Conservation (phyloP, 2,329 filamentous ascomycete species). For the Alternaria panax region DNA sequence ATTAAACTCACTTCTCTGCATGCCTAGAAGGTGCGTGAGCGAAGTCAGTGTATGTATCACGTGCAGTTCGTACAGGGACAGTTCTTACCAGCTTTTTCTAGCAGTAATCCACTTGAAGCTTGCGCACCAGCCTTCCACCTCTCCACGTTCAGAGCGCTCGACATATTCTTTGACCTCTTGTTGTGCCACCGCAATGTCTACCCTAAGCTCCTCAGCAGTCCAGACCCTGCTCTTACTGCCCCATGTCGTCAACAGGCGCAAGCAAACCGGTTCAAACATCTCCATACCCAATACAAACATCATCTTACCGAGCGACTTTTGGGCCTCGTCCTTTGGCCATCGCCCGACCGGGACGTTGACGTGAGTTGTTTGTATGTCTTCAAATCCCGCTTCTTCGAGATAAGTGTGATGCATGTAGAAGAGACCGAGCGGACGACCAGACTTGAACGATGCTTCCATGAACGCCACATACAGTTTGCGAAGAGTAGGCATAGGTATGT, state of each 20-base stretch:
- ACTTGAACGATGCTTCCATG: conserved; percentile 50
- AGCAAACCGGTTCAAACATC: conserved; percentile 37
- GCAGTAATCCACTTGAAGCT: conserved; percentile 48
- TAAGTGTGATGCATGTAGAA: conserved; percentile 53
- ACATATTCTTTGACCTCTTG: conserved; percentile 40
- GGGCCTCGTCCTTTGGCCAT: conserved; percentile 43
- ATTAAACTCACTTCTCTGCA: conserved; percentile 4
- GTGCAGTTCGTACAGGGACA: too few species aligned
- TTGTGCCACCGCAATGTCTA: conserved; percentile 31
- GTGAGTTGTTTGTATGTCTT: conserved; percentile 51
- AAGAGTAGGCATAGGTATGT: conserved; percentile 33
- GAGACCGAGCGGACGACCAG: conserved; percentile 52
- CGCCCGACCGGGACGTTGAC: conserved; percentile 48
- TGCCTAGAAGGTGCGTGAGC: too few species aligned
- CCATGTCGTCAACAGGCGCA: conserved; percentile 40
- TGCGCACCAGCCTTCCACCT: conserved; percentile 45
- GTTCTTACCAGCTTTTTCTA: conserved; percentile 42
- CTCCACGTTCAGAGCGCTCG: conserved; percentile 29
- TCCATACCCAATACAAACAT: conserved; percentile 47
- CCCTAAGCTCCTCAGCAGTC: conserved; percentile 38
- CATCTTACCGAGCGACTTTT: conserved; percentile 44
- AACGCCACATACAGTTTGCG: conserved; percentile 37
- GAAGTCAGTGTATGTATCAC: too few species aligned
- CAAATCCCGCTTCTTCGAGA: conserved; percentile 55
- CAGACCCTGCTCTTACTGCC: conserved; percentile 39